Evolutionary conservation across 495 filamentous ascomycete species (phyloP).

Genomic region (Penicillium maclennaniae): DNA sequence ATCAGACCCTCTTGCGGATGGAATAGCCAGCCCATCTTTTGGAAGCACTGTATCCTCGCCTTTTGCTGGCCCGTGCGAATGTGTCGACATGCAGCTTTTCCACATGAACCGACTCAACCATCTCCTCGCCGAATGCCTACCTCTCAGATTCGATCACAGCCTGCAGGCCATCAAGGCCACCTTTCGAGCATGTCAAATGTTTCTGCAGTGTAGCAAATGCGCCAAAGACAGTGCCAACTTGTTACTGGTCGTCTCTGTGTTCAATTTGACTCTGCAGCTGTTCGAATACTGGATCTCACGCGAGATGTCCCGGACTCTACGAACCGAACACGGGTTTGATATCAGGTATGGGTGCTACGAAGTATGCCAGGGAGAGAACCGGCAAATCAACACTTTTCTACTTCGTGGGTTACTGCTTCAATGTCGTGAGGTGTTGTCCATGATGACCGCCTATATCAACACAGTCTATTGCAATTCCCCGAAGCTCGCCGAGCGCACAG

Average conservation of each 20-base stretch:
- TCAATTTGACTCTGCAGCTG: slow-evolving; percentile 35
- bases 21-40: slow-evolving; percentile 30
- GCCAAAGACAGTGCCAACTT: slow-evolving; percentile 34
- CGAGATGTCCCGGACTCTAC: slow-evolving; percentile 17
- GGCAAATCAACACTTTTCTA: slow-evolving; percentile 31
- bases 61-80: slow-evolving; percentile 29
- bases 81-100: slow-evolving; percentile 31
- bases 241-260: slow-evolving; percentile 29
- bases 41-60: slow-evolving; percentile 23
- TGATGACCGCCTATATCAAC: slow-evolving; percentile 24
- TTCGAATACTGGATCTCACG: slow-evolving; percentile 37
- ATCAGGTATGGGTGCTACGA: slow-evolving; percentile 42
- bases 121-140: slow-evolving; percentile 26
- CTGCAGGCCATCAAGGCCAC: slow-evolving; percentile 35
- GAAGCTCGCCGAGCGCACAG: slow-evolving; percentile 13
- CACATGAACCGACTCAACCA: slow-evolving; percentile 36
- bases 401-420: slow-evolving; percentile 29
- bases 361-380: slow-evolving; percentile 32
- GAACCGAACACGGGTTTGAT: slow-evolving; percentile 17
- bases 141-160: slow-evolving; percentile 37
- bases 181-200: slow-evolving; percentile 31
- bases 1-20: slow-evolving; percentile 29
- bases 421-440: slow-evolving; percentile 27
- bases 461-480: slow-evolving; percentile 4
- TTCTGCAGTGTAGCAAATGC: slow-evolving; percentile 36